Percentiles rank a stretch among this genome's conserved stretches.
phyloP scores from a whole-genome alignment of 108 stramenopile species.

The Conticribra guillardii region DNA sequence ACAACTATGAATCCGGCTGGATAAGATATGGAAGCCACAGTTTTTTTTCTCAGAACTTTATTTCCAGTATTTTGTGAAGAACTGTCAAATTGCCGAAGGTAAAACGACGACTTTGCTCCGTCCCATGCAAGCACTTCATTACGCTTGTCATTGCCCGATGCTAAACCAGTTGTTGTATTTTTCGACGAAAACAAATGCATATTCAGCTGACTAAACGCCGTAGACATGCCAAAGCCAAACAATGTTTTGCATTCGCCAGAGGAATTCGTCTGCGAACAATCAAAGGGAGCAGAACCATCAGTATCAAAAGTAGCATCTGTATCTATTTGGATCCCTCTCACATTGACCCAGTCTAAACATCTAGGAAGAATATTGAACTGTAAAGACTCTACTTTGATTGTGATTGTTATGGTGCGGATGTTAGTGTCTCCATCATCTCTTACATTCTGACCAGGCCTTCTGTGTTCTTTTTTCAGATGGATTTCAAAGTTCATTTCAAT shows the following conservation, averaged over 20 bases:
- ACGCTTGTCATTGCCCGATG: conserved; percentile 4
- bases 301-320: not conserved
- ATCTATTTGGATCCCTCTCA: not conserved
- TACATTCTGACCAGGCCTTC: not conserved
- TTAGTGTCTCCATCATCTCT: not conserved
- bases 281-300: not conserved
- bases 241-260: conserved; percentile 4
- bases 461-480: conserved; percentile 20
- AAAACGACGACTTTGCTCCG: conserved; percentile 21
- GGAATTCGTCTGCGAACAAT: not conserved
- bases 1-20: conserved; percentile 12
- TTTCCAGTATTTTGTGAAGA: not conserved
- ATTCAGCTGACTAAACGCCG: conserved; percentile 15
- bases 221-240: conserved; percentile 20
- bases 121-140: conserved; percentile 36
- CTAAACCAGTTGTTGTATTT: not conserved
- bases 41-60: not conserved
- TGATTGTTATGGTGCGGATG: not conserved
- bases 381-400: not conserved
- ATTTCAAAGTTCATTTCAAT: conserved; percentile 32
- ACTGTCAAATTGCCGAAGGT: not conserved
- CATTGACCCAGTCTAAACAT: not conserved
- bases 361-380: not conserved
- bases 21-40: conserved; percentile 19
- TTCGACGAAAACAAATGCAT: conserved; percentile 18